Evolutionary conservation across 805 yeast species (phyloP), one percentile per base, ranked within the genome.

Genomic region (Monosporozyma unispora): DNA sequence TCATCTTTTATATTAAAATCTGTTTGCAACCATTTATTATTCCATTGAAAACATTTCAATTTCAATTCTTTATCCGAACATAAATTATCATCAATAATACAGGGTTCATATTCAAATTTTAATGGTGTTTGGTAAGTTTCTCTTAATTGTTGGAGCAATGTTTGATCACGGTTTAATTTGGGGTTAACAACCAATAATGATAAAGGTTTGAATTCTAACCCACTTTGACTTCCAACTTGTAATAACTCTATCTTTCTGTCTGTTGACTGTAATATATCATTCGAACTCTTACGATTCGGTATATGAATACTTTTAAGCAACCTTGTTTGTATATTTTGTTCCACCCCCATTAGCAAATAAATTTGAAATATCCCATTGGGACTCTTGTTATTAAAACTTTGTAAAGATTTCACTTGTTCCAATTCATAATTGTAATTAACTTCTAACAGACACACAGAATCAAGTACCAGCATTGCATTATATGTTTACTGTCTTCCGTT

Each of bases 401-500:
- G 27, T 21, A 38, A 31, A 10, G 29, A 39, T 22, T 22, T 25
- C 9, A 25, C 28, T 5, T 16, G n/a, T 43, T 48, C 38, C 38
- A 45, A 31, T 27, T 50, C 58, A 31, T 54, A 51, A 4, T 42
- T 33, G 43, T 50, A 52, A 39, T 54, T 54, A 1, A 54, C 46
- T 25, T 55, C 56, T 8, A 49, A 43, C 1, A 60, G 31, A 1
- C 54, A 49, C 12, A 50, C 43, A 12, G 19, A 18, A 22, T 44
- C 46, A 8, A 43, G 18, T 4, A 29, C 23, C 27, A 21, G 22
- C 42, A 39, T 39, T 21, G 3, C 9, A 7, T 22, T 6, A 11
- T 3, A 10, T 39, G 16, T 37, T 37, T 39, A 4, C 43, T 23
- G 4, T 11, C 18, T 39, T 39, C 6, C 27, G 9, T 25, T 22